Conservation (phyloP, 257 asterid species). For the Misopates orontium region DNA sequence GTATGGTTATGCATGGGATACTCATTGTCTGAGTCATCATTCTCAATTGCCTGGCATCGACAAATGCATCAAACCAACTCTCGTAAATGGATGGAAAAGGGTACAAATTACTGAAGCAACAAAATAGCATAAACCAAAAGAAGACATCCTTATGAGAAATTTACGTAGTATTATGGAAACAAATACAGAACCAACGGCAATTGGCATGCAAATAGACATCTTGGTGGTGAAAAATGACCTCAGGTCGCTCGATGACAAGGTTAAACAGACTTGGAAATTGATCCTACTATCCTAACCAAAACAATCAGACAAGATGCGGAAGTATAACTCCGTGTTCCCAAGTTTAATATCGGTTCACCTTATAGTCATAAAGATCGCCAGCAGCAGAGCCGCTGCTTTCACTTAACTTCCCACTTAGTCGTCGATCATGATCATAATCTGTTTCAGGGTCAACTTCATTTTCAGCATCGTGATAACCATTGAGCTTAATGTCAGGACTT, state of each 20-base stretch:
- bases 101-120: neutral
- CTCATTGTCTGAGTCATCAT: constrained; percentile 72
- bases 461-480: constrained; percentile 91
- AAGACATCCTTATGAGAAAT: constrained; percentile 3
- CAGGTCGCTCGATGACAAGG: neutral
- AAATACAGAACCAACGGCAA: neutral
- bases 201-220: neutral
- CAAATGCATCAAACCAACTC: constrained; percentile 28
- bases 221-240: constrained; percentile 2
- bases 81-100: constrained; percentile 14
- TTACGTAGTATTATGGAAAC: neutral
- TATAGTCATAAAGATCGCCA: constrained; percentile 83
- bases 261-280: neutral
- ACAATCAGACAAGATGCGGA: neutral
- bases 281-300: neutral
- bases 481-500: constrained; percentile 50
- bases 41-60: constrained; percentile 56
- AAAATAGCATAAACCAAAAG: constrained; percentile 5
- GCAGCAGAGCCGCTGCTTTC: constrained; percentile 91
- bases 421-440: constrained; percentile 69
- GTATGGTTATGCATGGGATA: constrained; percentile 45
- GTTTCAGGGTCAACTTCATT: constrained; percentile 74
- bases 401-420: constrained; percentile 84
- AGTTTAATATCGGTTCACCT: constrained; percentile 40
- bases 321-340: neutral